Conservation (phyloP, 495 filamentous ascomycete species). For the Penicillium cataractarum region DNA sequence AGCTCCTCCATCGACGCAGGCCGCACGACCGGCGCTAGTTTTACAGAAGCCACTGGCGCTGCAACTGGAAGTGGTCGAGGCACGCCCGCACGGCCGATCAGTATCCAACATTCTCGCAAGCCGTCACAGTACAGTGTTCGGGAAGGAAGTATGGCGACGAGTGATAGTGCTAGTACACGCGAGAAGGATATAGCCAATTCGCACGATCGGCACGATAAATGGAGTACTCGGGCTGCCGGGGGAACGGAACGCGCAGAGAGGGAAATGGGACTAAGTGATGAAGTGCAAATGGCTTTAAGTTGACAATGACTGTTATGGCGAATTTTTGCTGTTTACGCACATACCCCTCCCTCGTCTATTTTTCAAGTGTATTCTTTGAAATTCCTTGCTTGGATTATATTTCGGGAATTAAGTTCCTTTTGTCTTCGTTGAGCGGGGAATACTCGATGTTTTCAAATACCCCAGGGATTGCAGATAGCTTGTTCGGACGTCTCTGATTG, state of each 20-base stretch:
- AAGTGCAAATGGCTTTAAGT: slow-evolving; percentile 58
- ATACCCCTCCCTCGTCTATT: too few relatives aligned
- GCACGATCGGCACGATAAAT: slow-evolving; percentile 49
- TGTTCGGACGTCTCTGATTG: not conserved
- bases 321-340: not conserved
- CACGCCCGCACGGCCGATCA: slow-evolving; percentile 39
- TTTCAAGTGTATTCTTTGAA: too few relatives aligned
- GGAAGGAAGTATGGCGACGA: slow-evolving; percentile 43
- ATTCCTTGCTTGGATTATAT: not conserved
- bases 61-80: slow-evolving; percentile 18
- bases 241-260: slow-evolving; percentile 49
- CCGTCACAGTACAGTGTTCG: slow-evolving; percentile 34
- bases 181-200: slow-evolving; percentile 56
- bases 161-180: slow-evolving; percentile 44
- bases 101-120: slow-evolving; percentile 36
- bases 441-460: slow-evolving; percentile 3
- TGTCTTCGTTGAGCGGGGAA: not conserved
- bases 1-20: slow-evolving; percentile 23
- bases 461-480: not conserved
- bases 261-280: slow-evolving; percentile 54
- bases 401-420: not conserved
- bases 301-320: slow-evolving; percentile 28
- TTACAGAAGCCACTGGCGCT: slow-evolving; percentile 14
- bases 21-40: slow-evolving; percentile 25
- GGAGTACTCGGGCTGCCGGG: slow-evolving; percentile 43